These are phyloP conservation scores for Pseudogymnoascus sp. DNA, from an alignment of 2,329 filamentous ascomycete species.

Conservation along the genomic window DNA sequence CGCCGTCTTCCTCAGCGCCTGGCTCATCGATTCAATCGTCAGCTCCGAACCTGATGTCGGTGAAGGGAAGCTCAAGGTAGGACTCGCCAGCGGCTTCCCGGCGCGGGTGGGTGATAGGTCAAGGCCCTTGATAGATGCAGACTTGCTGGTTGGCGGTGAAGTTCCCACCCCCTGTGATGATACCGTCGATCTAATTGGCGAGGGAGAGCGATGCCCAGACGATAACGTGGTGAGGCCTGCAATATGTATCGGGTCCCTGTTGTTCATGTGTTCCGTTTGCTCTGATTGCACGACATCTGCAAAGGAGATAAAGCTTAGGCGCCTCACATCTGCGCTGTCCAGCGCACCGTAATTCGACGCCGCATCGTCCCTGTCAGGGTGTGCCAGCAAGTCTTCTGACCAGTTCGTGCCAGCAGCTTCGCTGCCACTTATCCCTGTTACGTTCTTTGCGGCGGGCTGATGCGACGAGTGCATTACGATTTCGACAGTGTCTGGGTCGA, in stretches of 20 bases:
- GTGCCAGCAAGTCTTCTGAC: conserved; percentile 42
- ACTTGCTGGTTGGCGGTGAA: conserved; percentile 70
- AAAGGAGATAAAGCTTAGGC: conserved; percentile 92
- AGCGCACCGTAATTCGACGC: conserved; percentile 70
- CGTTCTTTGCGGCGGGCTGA: conserved; percentile 65
- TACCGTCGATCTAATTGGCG: conserved; percentile 70
- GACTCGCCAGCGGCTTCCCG: conserved; percentile 54
- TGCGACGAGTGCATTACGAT: conserved; percentile 84
- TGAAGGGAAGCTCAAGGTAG: conserved; percentile 47
- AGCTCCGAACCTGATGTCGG: conserved; percentile 56
- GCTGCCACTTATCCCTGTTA: conserved; percentile 43
- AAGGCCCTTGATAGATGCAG: conserved; percentile 64
- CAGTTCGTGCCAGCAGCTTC: conserved; percentile 28
- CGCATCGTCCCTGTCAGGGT: conserved; percentile 49
- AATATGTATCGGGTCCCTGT: conserved; percentile 62
- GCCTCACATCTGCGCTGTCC: conserved; percentile 69
- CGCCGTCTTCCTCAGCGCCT: conserved; percentile 76
- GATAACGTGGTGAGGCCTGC: conserved; percentile 57
- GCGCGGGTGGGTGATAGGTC: conserved; percentile 57
- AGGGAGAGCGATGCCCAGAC: conserved; percentile 61
- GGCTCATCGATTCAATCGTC: conserved; percentile 88
- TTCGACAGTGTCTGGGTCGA: conserved; percentile 84
- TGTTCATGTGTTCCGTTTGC: conserved; percentile 56
- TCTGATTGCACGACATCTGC: conserved; percentile 88
- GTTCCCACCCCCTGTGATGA: conserved; percentile 61